These are phyloP conservation scores for Eucalyptus grandis DNA, from an alignment of 345 rosid species.

Conservation along the genomic window DNA sequence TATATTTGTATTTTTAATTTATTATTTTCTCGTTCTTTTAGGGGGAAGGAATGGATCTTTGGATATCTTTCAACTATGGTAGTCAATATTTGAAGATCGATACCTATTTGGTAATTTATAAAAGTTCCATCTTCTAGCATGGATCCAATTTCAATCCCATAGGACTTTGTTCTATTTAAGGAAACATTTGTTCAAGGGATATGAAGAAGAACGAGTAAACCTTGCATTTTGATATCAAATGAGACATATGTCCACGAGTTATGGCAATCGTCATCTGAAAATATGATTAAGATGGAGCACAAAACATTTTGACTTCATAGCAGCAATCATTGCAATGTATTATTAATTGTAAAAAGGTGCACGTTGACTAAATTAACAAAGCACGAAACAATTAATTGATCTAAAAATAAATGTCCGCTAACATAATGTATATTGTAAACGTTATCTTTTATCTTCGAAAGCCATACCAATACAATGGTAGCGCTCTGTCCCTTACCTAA, in stretches of 20 bases:
- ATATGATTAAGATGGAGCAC: neutral
- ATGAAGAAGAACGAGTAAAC: neutral
- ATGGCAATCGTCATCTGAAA: accelerated
- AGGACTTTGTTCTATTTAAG: neutral
- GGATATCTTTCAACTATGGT: neutral
- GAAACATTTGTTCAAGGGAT: neutral
- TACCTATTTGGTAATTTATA: neutral
- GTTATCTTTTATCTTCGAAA: neutral
- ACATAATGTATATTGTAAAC: neutral
- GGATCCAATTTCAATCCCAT: neutral
- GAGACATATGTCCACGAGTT: accelerated
- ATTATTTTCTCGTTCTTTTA: neutral
- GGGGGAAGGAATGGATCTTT: neutral
- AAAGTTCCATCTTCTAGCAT: neutral
- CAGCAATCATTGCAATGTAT: accelerated
- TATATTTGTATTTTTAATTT: neutral
- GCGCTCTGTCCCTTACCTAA: neutral
- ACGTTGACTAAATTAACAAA: neutral
- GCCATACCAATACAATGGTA: neutral
- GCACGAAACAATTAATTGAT: neutral
- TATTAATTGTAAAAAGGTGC: neutral
- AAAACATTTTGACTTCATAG: neutral
- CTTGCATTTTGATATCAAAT: neutral
- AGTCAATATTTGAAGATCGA: neutral
- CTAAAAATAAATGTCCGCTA: neutral